phyloP scores from a whole-genome alignment of 2,329 filamentous ascomycete species.

The Colletotrichum costaricense region DNA sequence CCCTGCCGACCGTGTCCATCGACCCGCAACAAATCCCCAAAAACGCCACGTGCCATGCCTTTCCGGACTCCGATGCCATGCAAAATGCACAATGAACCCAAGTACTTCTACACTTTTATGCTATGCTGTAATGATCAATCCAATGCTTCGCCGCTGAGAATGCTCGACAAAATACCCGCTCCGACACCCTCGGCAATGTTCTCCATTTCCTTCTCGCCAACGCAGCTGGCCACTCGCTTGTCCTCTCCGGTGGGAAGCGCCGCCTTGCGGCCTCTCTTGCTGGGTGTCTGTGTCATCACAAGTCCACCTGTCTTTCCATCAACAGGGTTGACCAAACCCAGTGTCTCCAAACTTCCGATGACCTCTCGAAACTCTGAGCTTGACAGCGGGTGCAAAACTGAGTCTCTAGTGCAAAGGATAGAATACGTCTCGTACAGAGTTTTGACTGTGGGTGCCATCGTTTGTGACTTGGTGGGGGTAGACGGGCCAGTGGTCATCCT shows the following conservation, averaged over 20 bases:
- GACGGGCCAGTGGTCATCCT: constrained; percentile 52
- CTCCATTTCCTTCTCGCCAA: constrained; percentile 83
- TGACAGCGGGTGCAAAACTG: constrained; percentile 89
- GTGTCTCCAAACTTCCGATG: constrained; percentile 86
- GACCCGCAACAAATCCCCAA: constrained; percentile 1
- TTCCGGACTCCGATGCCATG: constrained; percentile 36
- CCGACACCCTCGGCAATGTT: constrained; percentile 74
- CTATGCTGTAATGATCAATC: constrained; percentile 50
- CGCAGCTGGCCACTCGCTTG: constrained; percentile 80
- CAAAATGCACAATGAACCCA: constrained; percentile 8
- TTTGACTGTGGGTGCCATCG: constrained; percentile 82
- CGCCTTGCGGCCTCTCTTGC: constrained; percentile 72
- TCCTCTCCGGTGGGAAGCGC: constrained; percentile 74
- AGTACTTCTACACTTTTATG: constrained; percentile 4
- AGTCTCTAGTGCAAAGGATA: constrained; percentile 84
- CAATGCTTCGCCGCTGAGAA: constrained; percentile 70
- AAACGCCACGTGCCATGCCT: constrained; percentile 38
- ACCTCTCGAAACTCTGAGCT: constrained; percentile 96
- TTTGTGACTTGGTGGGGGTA: constrained; percentile 72
- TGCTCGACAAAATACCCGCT: constrained; percentile 70
- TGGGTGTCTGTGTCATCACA: constrained; percentile 73
- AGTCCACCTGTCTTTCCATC: constrained; percentile 79
- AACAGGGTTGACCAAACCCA: constrained; percentile 80
- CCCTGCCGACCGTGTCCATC: not conserved
- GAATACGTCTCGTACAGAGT: constrained; percentile 87